Evolutionary conservation across 148 eudicot genomes (phyloP).

Genomic region (Camellia lanceoleosa): DNA sequence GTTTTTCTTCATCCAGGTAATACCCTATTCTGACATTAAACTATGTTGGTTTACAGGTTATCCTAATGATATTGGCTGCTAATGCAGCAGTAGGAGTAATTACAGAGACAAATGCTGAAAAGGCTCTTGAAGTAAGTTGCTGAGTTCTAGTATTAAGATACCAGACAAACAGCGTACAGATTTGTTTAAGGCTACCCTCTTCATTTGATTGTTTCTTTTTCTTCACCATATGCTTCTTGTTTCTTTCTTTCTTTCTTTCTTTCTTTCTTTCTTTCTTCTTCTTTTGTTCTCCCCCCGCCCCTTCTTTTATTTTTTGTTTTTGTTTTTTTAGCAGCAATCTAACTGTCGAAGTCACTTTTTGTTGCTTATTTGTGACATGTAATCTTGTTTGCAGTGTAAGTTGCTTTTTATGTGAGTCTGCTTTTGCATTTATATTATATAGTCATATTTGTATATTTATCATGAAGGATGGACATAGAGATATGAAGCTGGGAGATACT

Average conservation of each 20-base stretch:
- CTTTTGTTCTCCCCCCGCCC: not conserved
- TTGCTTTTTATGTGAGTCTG: not conserved
- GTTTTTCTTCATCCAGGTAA: not conserved
- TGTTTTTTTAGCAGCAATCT: not conserved
- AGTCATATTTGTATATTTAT: not conserved
- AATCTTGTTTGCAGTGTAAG: not conserved
- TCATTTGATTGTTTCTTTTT: not conserved
- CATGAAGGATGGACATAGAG: not conserved
- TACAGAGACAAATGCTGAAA: conserved; percentile 99
- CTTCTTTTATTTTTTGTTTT: too few relatives aligned
- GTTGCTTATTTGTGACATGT: not conserved
- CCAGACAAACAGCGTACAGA: not conserved
- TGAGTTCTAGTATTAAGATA: conserved; percentile 1
- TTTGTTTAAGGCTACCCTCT: not conserved
- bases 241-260: not conserved
- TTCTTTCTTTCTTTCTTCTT: not conserved
- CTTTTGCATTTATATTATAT: not conserved
- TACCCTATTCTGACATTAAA: not conserved
- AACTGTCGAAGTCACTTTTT: not conserved
- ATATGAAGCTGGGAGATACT: not conserved
- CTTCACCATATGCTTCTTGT: not conserved
- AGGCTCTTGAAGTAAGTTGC: conserved; percentile 85
- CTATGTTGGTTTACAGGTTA: conserved; percentile 53
- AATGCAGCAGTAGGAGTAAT: conserved; percentile 99
- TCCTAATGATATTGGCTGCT: conserved; percentile 96